Evolutionary conservation across 2,329 filamentous ascomycete genomes (phyloP), one percentile per base, ranked within the genome.

Genomic region (Dactylellina drechsleri): DNA sequence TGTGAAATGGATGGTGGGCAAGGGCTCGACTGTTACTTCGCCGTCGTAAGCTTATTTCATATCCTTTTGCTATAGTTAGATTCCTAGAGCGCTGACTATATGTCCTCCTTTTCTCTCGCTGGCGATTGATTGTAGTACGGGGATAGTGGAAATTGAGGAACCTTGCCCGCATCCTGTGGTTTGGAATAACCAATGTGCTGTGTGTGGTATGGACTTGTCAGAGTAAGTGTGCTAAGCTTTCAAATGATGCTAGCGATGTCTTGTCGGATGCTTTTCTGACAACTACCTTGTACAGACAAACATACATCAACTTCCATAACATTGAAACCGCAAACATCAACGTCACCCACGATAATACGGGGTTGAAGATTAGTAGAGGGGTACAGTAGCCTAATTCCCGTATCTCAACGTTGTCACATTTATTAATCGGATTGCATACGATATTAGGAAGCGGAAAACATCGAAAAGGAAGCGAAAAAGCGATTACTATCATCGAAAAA

Each of bases 181-280:
- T 82, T 97, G 92, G 80, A 91, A 91, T 67, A 93, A 93, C 52
- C 87, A 99, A 78, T 99, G 95, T 83, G 92, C 89, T 72, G 87
- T 93, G 76, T 99, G 95, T 82, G 95, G 95, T 77, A 92, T 94
- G 83, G 93, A 98, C 83, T 97, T 99, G 93, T 97, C 92, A 65
- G 89, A 92, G 86, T 87, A 83, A 77, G 85, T 52, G 28, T 36
- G 26, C n/a, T 36, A 12, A 26, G 45, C 4, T 20, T 20, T 47
- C 52, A 13, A 50, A 52, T 20, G n/a, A n/a, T 2, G 43, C 13
- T 47, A 1, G 16, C 43, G 13, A 18, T 18, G 3, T 6, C 43
- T 47, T 47, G 6, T 36, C 31, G 15, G 43, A 47, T 54, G 36
- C 23, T 15, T 18, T 43, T 50, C 45, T 28, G 23, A 53, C 28